Conservation (phyloP, 2,329 filamentous ascomycete species). For the Ophiostoma sp. region DNA sequence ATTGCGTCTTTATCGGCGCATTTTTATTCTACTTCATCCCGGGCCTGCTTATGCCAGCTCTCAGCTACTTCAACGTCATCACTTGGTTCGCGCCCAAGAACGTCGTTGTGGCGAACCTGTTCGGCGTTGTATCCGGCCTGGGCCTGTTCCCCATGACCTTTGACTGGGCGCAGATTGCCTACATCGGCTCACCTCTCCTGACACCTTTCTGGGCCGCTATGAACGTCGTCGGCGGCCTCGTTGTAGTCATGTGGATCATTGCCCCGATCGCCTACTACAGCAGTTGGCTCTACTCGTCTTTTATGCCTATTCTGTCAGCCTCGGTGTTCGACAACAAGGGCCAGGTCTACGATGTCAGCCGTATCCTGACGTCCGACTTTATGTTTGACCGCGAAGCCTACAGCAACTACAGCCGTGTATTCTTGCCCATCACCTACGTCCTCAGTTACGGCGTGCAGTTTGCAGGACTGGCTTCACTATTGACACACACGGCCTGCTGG, state of each 20-base stretch:
- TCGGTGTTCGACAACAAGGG: conserved; percentile 85
- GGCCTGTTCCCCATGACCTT: conserved; percentile 84
- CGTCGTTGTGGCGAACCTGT: conserved; percentile 82
- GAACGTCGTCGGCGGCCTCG: conserved; percentile 78
- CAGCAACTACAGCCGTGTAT: conserved; percentile 77
- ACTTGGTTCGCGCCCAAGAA: conserved; percentile 88
- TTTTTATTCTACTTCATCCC: conserved; percentile 85
- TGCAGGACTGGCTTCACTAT: conserved; percentile 73
- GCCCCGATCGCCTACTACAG: conserved; percentile 79
- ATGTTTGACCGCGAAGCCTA: conserved; percentile 77
- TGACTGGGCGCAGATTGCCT: conserved; percentile 87
- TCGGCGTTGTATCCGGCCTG: conserved; percentile 80
- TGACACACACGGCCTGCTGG: conserved; percentile 82
- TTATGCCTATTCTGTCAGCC: conserved; percentile 82
- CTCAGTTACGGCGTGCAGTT: conserved; percentile 86
- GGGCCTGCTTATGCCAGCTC: conserved; percentile 75
- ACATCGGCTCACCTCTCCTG: conserved; percentile 80
- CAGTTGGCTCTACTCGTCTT: conserved; percentile 77
- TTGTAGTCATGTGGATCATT: conserved; percentile 81
- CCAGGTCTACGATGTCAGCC: conserved; percentile 75
- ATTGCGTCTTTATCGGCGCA: conserved; percentile 67
- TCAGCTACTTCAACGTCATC: conserved; percentile 86
- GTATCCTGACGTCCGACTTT: conserved; percentile 75
- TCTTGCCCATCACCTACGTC: conserved; percentile 83
- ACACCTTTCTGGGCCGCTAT: conserved; percentile 85